Base-by-base conservation (phyloP, 768 basidiomycete genomes). In the Kwoniella sp. region DNA sequence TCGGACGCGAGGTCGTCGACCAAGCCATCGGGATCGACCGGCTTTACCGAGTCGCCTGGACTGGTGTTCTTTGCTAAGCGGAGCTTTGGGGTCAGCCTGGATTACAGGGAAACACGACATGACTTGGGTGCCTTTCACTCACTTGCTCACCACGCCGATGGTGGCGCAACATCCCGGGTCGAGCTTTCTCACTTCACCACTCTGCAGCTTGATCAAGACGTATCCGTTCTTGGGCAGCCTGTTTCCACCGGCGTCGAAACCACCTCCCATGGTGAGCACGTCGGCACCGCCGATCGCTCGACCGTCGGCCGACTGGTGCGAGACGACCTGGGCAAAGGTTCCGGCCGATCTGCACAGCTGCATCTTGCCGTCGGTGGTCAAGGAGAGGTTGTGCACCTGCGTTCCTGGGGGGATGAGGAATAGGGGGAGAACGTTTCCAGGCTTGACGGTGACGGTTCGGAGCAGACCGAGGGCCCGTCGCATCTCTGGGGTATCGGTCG, bases 351-450 rank as follows among this genome's bases (percentile, higher is more conserved):
- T 86, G 10, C 89, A 87, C 37, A 98, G 85, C 39, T 86, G 79
- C 23, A 83, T 88, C 15, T 82, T 86, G 7, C 89, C 89, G 5
- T 80, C 74, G 0, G 88, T 84, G 32, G 81, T 77, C 50, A 96
- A 83, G 0, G 88, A 78, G 56, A 99, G 80, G 66, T 81, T 85
- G 79, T 96, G 91, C 55, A 98, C 83, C 69, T 87, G 80, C 8
- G 91, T 95, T 82, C 78, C 91, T n/a, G 86, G 81, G 1, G 95
- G 95, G 57, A 98, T 89, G 57, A 95, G 83, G 37, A 84, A 84
- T 39, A 99, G 77, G 0, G 89, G 91, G 12, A 99, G 83, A 45
- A 92, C 90, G 68, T 98, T 96, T 39, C 95, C 95, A 0, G 87
- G 83, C 67, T 87, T 86, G 73, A 96, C 75, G 3, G 89, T 89